Percentiles rank a stretch among this genome's conserved stretches.
These are phyloP conservation scores for Drosera spatulata DNA, from an alignment of 179 eudicot species.

Conservation along the genomic window DNA sequence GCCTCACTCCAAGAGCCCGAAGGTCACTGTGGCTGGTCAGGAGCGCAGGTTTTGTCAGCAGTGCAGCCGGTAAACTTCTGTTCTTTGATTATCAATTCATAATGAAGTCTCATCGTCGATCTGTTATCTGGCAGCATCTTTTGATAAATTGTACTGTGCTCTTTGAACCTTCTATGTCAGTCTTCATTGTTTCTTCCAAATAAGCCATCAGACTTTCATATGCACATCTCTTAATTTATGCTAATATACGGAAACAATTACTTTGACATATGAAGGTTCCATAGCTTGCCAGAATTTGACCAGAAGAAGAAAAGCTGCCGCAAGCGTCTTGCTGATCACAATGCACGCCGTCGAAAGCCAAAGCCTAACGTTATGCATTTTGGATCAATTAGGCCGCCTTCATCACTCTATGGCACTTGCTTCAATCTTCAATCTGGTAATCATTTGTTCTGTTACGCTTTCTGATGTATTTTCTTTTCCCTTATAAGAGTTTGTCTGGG, in stretches of 20 bases:
- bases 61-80: constrained; percentile 78
- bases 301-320: constrained; percentile 95
- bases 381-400: constrained; percentile 45
- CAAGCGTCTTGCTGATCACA: constrained; percentile 89
- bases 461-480: background rate
- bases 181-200: too few relatives aligned
- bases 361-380: constrained; percentile 66
- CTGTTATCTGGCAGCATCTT: too few relatives aligned
- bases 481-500: too few relatives aligned
- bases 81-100: background rate
- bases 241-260: background rate
- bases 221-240: too few relatives aligned
- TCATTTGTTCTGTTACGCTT: background rate
- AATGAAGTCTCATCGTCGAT: too few relatives aligned
- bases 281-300: constrained; percentile 73
- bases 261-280: constrained; percentile 53
- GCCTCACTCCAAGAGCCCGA: constrained; percentile 65
- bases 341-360: constrained; percentile 93
- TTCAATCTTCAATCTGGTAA: background rate
- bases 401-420: constrained; percentile 49
- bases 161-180: too few relatives aligned
- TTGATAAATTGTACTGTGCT: too few relatives aligned
- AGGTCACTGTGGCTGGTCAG: constrained; percentile 62
- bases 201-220: too few relatives aligned
- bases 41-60: constrained; percentile 98